phyloP scores from a whole-genome alignment of 2,329 filamentous ascomycete species.

The Xylaria sp. region DNA sequence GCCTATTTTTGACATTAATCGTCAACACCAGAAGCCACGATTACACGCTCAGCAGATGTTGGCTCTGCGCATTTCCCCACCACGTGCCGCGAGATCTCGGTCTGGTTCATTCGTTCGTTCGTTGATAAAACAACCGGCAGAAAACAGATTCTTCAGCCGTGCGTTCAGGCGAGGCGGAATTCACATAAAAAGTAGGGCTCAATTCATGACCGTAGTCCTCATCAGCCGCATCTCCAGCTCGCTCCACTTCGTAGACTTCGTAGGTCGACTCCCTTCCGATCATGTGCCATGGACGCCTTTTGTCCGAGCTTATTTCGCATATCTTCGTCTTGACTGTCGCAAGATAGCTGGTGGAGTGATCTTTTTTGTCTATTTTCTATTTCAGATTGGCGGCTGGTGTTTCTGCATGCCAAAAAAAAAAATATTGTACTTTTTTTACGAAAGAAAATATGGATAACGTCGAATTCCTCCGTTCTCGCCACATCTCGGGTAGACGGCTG shows the following conservation, averaged over 20 bases:
- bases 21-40: slow-evolving; percentile 11
- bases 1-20: background rate
- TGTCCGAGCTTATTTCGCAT: slow-evolving; percentile 21
- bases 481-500: background rate
- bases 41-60: background rate
- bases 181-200: background rate
- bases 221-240: slow-evolving; percentile 30
- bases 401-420: background rate
- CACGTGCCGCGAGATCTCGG: slow-evolving; percentile 26
- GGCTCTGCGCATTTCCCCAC: slow-evolving; percentile 8
- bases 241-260: background rate
- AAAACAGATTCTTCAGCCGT: slow-evolving; percentile 18
- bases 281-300: background rate
- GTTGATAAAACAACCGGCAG: background rate
- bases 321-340: background rate
- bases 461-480: background rate
- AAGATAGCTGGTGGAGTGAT: too few relatives aligned
- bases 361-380: background rate
- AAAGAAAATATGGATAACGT: too few relatives aligned
- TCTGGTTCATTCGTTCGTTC: slow-evolving; percentile 29
- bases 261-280: slow-evolving; percentile 5
- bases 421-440: background rate
- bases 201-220: background rate
- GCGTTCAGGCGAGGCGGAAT: slow-evolving; percentile 28
- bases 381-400: too few relatives aligned